Evolutionary conservation across 805 yeast genomes (phyloP), one percentile per base, ranked within the genome.

Genomic region (Yarrowia bubula): DNA sequence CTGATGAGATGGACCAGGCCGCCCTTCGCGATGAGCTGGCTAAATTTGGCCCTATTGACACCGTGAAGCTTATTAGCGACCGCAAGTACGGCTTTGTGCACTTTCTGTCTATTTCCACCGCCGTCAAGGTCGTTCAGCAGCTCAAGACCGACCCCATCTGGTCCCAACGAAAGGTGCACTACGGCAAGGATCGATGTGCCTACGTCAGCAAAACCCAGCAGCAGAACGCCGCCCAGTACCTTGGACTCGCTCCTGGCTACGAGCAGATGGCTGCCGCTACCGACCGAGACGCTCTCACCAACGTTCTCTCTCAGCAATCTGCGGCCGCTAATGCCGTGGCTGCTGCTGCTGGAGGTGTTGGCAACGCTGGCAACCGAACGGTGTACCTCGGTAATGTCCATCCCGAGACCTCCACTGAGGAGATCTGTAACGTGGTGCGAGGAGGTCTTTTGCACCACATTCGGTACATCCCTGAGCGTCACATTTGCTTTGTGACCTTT

Each of bases 251-350:
- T 48, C 96, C 97, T 17, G 95, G 96, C 33, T 84, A 87, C 82
- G 96, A 89, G 72, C 90, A 88, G 72, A 79, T 89, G 65, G 85
- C 88, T 32, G 87, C 90, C 66, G 86, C 86, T 65, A 88, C 89
- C 8, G 86, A 83, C 69, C 73, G 84, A 42, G 84, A 81, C 60
- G 75, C 83, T 67, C 79, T 83, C 48, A 70, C 74, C 9, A 68
- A 67, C 14, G 78, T 79, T 1, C 80, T 92, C 65, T 89, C 93
- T 42, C 96, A 91, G 76, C 98, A 95, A 77, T 86, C 96, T 14
- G 96, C 96, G 42, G 97, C 98, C 0, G 97, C 98, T 7, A 97
- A 97, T n/a, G 93, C 96, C 41, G 92, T 93, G 71, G 97, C 97
- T 0, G 88, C 96, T 0, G 85, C 92, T 63, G 96, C 97, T 1